Conservation (phyloP, 23 red algal species). For the Gracilariopsis chorda region DNA sequence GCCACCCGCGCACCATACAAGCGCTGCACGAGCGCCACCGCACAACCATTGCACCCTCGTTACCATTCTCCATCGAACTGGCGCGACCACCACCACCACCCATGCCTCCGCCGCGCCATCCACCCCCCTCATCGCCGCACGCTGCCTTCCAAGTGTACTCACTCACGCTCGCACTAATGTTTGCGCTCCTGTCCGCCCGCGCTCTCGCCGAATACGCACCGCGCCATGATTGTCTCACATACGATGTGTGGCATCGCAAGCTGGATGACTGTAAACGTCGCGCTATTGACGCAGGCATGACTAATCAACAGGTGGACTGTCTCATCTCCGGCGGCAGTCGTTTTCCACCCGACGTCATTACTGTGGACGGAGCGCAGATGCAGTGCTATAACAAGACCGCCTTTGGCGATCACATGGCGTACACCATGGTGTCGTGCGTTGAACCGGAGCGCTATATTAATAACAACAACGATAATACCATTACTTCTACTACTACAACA, state of each 20-base stretch:
- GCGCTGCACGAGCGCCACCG: no score
- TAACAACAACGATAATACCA: no score
- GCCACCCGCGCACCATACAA: no score
- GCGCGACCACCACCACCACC: background rate
- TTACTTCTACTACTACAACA: no score
- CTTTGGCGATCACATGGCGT: background rate
- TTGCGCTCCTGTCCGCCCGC: no score
- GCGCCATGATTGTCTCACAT: background rate
- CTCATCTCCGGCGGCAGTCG: background rate
- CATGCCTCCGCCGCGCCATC: background rate
- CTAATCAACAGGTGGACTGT: background rate
- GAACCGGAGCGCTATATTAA: no score
- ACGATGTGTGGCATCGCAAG: conserved; percentile 5
- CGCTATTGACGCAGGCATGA: background rate
- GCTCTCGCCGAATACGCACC: no score
- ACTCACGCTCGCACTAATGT: no score
- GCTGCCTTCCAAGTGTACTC: no score
- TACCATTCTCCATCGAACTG: background rate
- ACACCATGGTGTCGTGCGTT: background rate
- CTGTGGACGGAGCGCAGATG: background rate
- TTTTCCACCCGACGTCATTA: background rate
- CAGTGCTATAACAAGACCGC: background rate
- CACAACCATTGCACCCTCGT: no score
- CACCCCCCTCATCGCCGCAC: background rate
- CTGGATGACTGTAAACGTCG: background rate